Evolutionary conservation across 495 filamentous ascomycete species (phyloP).

Genomic region (Beverwykella pulmonaria): DNA sequence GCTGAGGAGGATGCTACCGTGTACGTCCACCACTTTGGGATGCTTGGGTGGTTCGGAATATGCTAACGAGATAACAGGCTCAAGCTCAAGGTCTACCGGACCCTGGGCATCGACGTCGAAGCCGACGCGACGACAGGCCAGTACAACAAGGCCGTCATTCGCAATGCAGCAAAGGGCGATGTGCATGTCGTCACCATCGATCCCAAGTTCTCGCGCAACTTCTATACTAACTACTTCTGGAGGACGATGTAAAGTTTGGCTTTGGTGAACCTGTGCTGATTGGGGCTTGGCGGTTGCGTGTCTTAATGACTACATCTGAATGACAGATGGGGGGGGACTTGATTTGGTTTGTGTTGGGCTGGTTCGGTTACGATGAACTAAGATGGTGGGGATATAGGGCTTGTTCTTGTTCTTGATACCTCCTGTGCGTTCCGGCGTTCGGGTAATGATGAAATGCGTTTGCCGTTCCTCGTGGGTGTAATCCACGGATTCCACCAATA

Average conservation of each 20-base stretch:
- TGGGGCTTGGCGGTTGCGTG: not conserved
- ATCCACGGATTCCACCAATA: no score
- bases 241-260: constrained; percentile 62
- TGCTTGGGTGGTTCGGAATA: no score
- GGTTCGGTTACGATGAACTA: no score
- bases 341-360: no score
- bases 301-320: no score
- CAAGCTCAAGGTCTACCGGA: constrained; percentile 87
- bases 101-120: constrained; percentile 87
- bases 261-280: not conserved
- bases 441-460: no score
- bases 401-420: no score
- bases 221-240: constrained; percentile 98
- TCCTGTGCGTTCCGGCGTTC: no score
- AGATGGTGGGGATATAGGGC: no score
- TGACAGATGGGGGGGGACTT: no score
- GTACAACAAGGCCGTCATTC: constrained; percentile 82
- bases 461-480: no score
- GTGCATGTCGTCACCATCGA: constrained; percentile 95
- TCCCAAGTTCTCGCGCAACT: constrained; percentile 84
- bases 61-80: constrained; percentile 52
- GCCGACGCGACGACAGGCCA: constrained; percentile 73
- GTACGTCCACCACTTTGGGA: constrained; percentile 35
- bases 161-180: constrained; percentile 85
- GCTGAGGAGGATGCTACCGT: constrained; percentile 56